A percentile compares a stretch with the other conserved stretches of the same genome.
phyloP scores from a whole-genome alignment of 306 rosid species.

The Hippophae gyantsensis region DNA sequence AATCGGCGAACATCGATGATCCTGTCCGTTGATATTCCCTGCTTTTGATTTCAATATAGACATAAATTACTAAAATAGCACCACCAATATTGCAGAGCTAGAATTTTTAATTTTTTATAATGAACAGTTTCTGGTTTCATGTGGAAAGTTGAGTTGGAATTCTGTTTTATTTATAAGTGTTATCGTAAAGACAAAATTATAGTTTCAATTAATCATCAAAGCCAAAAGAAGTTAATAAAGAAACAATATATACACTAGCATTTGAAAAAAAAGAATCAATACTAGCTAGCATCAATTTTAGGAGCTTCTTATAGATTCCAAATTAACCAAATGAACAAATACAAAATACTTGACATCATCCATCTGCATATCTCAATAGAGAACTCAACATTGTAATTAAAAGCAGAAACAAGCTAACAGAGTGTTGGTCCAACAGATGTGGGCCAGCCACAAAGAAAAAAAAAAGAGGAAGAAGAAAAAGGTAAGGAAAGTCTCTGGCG shows the following conservation, averaged over 20 bases:
- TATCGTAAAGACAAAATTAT: background rate
- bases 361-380: background rate
- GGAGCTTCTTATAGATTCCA: conserved; percentile 13
- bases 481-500: too few relatives aligned
- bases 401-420: conserved; percentile 7
- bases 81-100: background rate
- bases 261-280: conserved; percentile 2
- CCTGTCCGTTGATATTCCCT: conserved; percentile 98
- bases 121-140: background rate
- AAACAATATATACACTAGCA: conserved; percentile 11
- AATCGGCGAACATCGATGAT: conserved; percentile 75
- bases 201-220: background rate
- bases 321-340: conserved; percentile 11
- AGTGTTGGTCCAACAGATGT: too few relatives aligned
- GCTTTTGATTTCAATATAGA: conserved; percentile 6
- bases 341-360: background rate
- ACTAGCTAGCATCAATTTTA: conserved; percentile 5
- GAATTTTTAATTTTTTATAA: background rate
- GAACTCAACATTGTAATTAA: conserved; percentile 7
- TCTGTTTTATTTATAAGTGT: background rate
- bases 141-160: background rate
- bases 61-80: background rate
- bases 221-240: background rate
- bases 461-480: too few relatives aligned
- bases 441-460: too few relatives aligned